Conservation (phyloP, 139 green algal species). For the Chlorella sp. region DNA sequence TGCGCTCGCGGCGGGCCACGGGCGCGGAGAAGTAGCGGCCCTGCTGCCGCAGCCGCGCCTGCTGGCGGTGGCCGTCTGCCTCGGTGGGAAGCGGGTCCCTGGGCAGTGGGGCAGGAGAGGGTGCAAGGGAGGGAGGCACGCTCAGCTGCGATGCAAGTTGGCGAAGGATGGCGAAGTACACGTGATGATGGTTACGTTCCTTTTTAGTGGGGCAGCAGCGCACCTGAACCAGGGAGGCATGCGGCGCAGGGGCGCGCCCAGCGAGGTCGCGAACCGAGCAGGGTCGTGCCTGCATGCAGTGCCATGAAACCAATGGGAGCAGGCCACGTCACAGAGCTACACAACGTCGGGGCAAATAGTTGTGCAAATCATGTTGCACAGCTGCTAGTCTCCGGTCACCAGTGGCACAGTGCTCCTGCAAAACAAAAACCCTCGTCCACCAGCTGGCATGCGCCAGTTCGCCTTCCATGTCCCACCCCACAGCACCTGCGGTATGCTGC, state of each 20-base stretch:
- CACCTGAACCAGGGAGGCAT: too few relatives aligned
- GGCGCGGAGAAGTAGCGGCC: not conserved
- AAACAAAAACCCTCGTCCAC: too few relatives aligned
- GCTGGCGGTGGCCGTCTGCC: conserved; percentile 17
- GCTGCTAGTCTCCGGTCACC: too few relatives aligned
- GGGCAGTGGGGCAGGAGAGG: not conserved
- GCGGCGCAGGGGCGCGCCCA: conserved; percentile 16
- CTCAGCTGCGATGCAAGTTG: not conserved
- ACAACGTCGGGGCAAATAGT: too few relatives aligned
- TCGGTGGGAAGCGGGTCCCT: conserved; percentile 8
- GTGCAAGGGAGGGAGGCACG: not conserved
- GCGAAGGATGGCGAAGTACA: not conserved
- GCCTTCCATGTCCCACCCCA: too few relatives aligned
- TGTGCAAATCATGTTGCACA: too few relatives aligned
- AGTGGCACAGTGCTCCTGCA: too few relatives aligned
- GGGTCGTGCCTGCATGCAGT: too few relatives aligned
- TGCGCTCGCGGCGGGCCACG: not conserved
- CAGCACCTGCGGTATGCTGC: conserved; percentile 54
- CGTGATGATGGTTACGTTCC: not conserved
- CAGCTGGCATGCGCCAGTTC: too few relatives aligned
- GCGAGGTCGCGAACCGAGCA: conserved; percentile 31
- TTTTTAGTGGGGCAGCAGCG: not conserved
- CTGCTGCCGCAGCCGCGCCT: not conserved
- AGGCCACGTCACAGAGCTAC: too few relatives aligned
- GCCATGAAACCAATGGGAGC: too few relatives aligned